Evolutionary conservation across 345 rosid genomes (phyloP).

Genomic region (Turritis glabra): DNA sequence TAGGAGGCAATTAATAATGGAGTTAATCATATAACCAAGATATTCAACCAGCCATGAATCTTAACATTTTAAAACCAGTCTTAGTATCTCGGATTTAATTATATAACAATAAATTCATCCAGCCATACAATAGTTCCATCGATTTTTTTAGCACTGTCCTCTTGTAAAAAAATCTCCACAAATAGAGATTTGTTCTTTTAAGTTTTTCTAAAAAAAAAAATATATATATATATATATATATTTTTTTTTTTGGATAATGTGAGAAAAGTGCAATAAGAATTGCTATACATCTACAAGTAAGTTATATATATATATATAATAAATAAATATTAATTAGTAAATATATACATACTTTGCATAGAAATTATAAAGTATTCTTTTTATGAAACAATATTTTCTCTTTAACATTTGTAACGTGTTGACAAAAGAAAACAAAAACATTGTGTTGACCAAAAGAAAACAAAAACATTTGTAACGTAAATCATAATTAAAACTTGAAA

Average conservation of each 20-base stretch:
- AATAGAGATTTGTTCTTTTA: neutral
- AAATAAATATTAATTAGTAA: too few species aligned
- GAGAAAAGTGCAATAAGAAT: neutral
- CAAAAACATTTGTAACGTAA: neutral
- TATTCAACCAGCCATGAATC: neutral
- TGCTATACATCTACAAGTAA: too few species aligned
- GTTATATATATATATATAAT: too few species aligned
- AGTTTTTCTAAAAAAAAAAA: neutral
- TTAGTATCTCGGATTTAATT: too few species aligned
- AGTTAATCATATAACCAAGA: constrained; percentile 7
- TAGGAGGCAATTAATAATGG: constrained; percentile 24
- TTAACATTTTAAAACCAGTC: neutral
- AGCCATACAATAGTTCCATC: neutral
- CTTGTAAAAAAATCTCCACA: neutral
- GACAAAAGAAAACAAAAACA: too few species aligned
- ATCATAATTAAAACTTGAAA: neutral
- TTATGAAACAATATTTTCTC: too few species aligned
- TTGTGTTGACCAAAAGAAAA: neutral
- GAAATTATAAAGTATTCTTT: too few species aligned
- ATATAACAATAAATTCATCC: neutral
- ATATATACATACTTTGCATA: too few species aligned
- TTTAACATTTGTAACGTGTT: too few species aligned
- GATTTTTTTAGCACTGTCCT: neutral
- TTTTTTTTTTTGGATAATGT: neutral
- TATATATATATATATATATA: too few species aligned